Base-by-base conservation (phyloP, 768 basidiomycete species). In the Tulasnella sp. region DNA sequence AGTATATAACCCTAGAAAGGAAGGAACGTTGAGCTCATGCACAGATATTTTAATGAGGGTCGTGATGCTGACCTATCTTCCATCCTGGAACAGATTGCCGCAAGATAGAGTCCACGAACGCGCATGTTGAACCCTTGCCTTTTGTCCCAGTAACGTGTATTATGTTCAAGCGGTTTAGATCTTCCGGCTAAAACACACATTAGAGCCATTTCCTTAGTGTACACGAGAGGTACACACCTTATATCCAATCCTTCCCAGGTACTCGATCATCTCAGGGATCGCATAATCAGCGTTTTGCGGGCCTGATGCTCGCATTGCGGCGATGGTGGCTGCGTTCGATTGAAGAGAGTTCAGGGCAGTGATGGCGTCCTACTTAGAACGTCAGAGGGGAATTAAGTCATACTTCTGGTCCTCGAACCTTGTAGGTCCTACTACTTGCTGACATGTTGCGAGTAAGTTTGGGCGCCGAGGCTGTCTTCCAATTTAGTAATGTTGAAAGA, bases 131-230 rank as follows among this genome's bases (percentile, higher is more conserved):
- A 5, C 95, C 95, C 70, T 99, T 99, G 32, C 95, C 95, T 73
- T 99, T 99, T 3, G 96, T 98, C 3, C 95, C 95, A 8, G 95
- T 94, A 65, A 99, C 83, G 74, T 99, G 95, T 49, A 98, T 81
- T 60, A 95, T 91, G 70, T 97, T 95, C 56, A 99, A 76, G 23
- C 74, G 73, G 69, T 97, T 93, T 44, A 99, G 78, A 64, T 94
- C 85, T 60, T 81, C 76, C 43, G 87, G 79, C 93, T 96, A 66
- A 34, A 19, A 27, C 30, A 32, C 21, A 17, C 1, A 30, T 42
- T 27, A 65, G 34, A 42, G 21, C 43, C 43, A 19, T n/a, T 3
- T 43, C 38, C 13, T 26, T 19, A 15, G 1, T 15, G 8, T 24
- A 2, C 2, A 29, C 9, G 38, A n/a, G 27, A 51, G 38, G 24